Evolutionary conservation across 2,329 filamentous ascomycete genomes (phyloP), one percentile per base, ranked within the genome.

Genomic region (Cladophialophora exuberans): DNA sequence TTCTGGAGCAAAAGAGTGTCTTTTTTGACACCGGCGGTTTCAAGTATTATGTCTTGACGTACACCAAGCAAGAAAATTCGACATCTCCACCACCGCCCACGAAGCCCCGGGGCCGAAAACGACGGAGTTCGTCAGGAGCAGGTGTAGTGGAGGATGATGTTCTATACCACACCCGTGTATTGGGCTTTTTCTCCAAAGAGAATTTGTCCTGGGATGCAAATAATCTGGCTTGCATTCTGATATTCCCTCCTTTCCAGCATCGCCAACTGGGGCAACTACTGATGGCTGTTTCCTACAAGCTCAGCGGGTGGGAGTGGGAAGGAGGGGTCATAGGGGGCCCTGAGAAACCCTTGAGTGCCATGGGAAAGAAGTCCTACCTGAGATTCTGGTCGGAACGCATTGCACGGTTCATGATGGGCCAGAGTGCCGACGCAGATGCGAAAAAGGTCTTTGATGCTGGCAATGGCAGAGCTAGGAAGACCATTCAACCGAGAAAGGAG

Each of bases 151-250:
- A 56, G 13, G 67, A 76, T 66, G 63, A 67, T 54, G 67, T 72
- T 64, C 48, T 57, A 6, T 38, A 57, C 23, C 52, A 54, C 6
- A 57, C 62, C 3, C 84, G 87, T 67, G 86, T 97, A 25, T 83
- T 93, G 1, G 94, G 94, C n/a, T 97, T 97, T 80, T 99, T 97
- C 76, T 95, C 89, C 61, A 97, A 99, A 70, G 94, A 99, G 72
- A 97, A 97, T 71, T 88, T 97, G 79, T 96, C 90, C 3, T 99
- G 94, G 93, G 94, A 99, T 67, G 92, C 93, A 67, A 97, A 99
- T 72, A 99, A 97, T 63, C 81, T 99, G 4, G 94, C 94, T 1
- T 99, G 94, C 69, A 99, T 99, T 64, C 79, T 97, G 5, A 83
- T 97, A 13, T 97, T 97, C 67, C 94, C 94, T 1, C 94, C 94